phyloP scores from a whole-genome alignment of 2,329 filamentous ascomycete genomes.

The Aspergillus ustus region DNA sequence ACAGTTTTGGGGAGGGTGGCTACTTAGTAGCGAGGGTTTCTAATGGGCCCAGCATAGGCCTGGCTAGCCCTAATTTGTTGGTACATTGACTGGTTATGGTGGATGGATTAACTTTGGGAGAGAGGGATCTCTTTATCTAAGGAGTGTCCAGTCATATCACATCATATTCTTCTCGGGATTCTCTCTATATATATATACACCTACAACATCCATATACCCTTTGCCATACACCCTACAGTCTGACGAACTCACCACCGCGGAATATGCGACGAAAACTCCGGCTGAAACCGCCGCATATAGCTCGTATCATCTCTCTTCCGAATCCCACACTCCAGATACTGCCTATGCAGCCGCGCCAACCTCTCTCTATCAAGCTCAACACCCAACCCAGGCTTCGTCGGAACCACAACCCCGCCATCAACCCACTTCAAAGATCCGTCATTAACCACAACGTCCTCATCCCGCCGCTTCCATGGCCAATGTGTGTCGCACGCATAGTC shows the following conservation, averaged over 20 bases:
- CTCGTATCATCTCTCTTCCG: constrained; percentile 9
- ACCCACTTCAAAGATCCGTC: constrained; percentile 41
- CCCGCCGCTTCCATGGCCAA: constrained; percentile 51
- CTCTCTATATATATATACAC: too few relatives aligned
- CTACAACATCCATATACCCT: too few relatives aligned
- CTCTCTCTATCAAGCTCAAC: constrained; percentile 45
- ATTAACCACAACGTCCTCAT: constrained; percentile 49
- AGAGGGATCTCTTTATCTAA: too few relatives aligned
- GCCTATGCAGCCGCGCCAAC: constrained; percentile 39
- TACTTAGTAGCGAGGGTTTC: too few relatives aligned
- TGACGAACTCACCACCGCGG: background rate
- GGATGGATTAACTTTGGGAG: too few relatives aligned
- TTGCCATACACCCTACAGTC: too few relatives aligned
- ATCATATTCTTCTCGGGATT: too few relatives aligned
- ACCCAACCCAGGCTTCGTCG: constrained; percentile 41
- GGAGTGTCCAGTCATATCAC: too few relatives aligned
- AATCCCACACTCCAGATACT: constrained; percentile 45
- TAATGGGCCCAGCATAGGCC: too few relatives aligned
- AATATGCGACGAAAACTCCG: constrained; percentile 4
- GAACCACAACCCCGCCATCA: constrained; percentile 43
- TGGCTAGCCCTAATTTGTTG: too few relatives aligned
- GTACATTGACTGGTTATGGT: too few relatives aligned
- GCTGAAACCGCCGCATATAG: constrained; percentile 11
- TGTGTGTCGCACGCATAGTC: constrained; percentile 53
- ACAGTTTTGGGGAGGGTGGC: too few relatives aligned